Conservation (phyloP, 108 stramenopile genomes). For the Ochromonas danica region DNA sequence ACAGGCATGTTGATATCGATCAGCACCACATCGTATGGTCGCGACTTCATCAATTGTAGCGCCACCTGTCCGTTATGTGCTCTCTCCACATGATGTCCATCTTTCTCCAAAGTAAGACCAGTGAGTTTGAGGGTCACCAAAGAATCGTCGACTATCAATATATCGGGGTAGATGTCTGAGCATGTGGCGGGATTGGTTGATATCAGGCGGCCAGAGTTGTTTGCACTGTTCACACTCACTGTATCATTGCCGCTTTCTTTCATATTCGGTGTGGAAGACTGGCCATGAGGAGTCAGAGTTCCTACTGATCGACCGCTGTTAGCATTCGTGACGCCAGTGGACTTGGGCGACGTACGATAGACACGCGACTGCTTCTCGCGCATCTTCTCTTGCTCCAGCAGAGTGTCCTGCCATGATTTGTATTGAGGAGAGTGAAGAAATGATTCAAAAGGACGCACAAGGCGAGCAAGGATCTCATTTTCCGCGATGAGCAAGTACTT, state of each 20-base stretch:
- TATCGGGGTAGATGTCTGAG: not conserved
- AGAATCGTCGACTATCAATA: slow-evolving; percentile 38
- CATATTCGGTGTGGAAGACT: not conserved
- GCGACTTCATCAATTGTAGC: slow-evolving; percentile 54
- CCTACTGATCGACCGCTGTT: not conserved
- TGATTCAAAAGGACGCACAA: not conserved
- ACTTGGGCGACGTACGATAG: too few species aligned
- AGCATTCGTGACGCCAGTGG: not conserved
- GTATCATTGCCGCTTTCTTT: not conserved
- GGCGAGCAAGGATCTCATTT: slow-evolving; percentile 1
- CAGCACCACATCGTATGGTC: slow-evolving; percentile 63
- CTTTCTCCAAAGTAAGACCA: slow-evolving; percentile 55
- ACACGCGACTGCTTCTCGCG: not conserved
- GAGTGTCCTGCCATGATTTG: slow-evolving; percentile 1
- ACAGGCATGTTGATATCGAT: slow-evolving; percentile 78
- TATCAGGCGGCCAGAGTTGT: not conserved
- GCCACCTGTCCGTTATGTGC: slow-evolving; percentile 73
- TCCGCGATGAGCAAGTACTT: slow-evolving; percentile 1
- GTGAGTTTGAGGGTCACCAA: slow-evolving; percentile 66
- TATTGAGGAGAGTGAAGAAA: not conserved
- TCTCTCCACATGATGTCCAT: slow-evolving; percentile 61
- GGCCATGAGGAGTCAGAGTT: not conserved
- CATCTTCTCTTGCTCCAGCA: not conserved
- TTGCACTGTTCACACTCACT: too few species aligned
- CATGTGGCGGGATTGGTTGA: not conserved